Base-by-base conservation (phyloP, 495 filamentous ascomycete species). In the Aspergillus kassunensis region DNA sequence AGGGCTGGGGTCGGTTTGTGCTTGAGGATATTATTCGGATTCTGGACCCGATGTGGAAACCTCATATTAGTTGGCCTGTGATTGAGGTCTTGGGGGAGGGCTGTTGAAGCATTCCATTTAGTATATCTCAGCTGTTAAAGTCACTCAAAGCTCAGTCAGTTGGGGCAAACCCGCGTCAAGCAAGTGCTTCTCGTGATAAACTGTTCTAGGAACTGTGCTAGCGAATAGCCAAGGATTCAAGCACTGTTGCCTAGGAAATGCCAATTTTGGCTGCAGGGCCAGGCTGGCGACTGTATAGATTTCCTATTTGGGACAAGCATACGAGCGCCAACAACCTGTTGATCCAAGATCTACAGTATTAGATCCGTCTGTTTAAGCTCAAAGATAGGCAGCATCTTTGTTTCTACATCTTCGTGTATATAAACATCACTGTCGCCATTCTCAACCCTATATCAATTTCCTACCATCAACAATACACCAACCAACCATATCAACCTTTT, bases 11-110 rank as follows among this genome's bases (percentile, higher is more conserved):
- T 3, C 27, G 33, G 0, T 30, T 44, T 11, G 60, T 65, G 5
- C 41, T 63, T 2, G 7, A 45, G 6, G 60, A 65, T 25, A 61
- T 65, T 18, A 33, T 24, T 6, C 25, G 53, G 19, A n/a, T 51
- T 0, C 30, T 65, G 25, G 40, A 56, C 15, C 33, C 55, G 2
- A 36, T 42, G 3, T 65, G 60, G 60, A 47, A 48, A 13, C 19
- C 11, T 18, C 57, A 65, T 56, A 60, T 63, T 25, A 13, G 47
- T 13, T 65, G 63, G 59, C 52, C 52, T 19, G 8, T 54, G 0
- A 18, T 9, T 1, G 35, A 54, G 18, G 44, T 54, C 7, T 37
- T 54, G 20, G 52, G 52, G 15, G 35, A 48, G 6, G 30, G n/a
- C n/a, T n/a, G n/a, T n/a, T n/a, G n/a, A n/a, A n/a, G n/a, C n/a